Conservation (phyloP, 352 stramenopile genomes). For the Pythium rishiriense region DNA sequence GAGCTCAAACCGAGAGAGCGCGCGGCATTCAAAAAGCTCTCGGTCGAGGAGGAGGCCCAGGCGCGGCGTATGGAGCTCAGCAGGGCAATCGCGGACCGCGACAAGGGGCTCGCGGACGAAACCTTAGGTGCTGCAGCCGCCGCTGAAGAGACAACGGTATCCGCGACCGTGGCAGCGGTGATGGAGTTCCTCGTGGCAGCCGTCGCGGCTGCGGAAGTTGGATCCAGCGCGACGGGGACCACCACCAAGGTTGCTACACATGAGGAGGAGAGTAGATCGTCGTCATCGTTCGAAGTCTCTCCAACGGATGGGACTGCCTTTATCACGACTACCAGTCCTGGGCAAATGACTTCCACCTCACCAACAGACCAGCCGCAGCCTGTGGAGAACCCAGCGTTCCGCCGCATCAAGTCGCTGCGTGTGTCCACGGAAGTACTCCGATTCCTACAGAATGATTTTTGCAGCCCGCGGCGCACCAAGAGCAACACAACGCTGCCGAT, state of each 20-base stretch:
- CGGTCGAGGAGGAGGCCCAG: conserved; percentile 73
- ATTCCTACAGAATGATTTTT: conserved; percentile 79
- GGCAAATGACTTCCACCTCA: neutral
- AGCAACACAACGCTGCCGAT: conserved; percentile 17
- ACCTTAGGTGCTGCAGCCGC: conserved; percentile 2
- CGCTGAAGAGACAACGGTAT: neutral
- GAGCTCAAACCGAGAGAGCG: conserved; percentile 54
- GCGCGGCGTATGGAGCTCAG: conserved; percentile 61
- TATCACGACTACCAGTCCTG: neutral
- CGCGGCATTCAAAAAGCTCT: conserved; percentile 78
- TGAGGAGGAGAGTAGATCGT: neutral
- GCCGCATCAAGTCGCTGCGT: conserved; percentile 53
- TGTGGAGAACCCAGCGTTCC: conserved; percentile 27
- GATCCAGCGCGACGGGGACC: too few species aligned
- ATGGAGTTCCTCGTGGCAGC: neutral
- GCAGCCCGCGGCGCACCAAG: conserved; percentile 33
- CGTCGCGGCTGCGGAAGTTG: neutral
- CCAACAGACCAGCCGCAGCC: neutral
- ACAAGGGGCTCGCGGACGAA: conserved; percentile 44
- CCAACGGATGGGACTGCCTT: neutral
- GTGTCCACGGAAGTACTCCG: conserved; percentile 60
- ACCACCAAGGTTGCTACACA: neutral
- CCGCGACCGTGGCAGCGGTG: neutral
- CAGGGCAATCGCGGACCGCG: conserved; percentile 58
- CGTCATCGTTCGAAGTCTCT: neutral